These are phyloP conservation scores for Halteria grandinella DNA, from an alignment of 73 alveolate species.

Conservation along the genomic window DNA sequence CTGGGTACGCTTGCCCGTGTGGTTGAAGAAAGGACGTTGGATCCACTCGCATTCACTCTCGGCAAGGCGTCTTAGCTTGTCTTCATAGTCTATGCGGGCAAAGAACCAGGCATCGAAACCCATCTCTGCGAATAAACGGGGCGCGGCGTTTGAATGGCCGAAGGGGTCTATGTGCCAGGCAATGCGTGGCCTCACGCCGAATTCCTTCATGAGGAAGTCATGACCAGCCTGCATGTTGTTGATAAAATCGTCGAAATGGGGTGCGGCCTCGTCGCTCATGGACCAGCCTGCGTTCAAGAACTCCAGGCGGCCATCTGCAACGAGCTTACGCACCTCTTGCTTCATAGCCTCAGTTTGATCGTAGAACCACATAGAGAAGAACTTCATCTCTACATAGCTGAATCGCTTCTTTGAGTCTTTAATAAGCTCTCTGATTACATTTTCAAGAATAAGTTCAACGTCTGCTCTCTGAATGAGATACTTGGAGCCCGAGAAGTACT, in stretches of 20 bases:
- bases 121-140: conserved; percentile 89
- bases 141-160: conserved; percentile 92
- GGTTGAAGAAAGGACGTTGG: conserved; percentile 77
- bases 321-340: conserved; percentile 47
- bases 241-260: conserved; percentile 83
- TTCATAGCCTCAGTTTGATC: conserved; percentile 65
- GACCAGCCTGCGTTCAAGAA: conserved; percentile 92
- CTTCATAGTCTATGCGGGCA: conserved; percentile 93
- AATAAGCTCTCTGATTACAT: conserved; percentile 48
- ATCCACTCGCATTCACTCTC: conserved; percentile 82
- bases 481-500: conserved; percentile 70
- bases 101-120: conserved; percentile 95
- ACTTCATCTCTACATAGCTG: conserved; percentile 90
- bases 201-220: conserved; percentile 80
- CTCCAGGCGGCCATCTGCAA: conserved; percentile 82
- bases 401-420: conserved; percentile 76
- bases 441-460: conserved; percentile 62
- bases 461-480: conserved; percentile 44
- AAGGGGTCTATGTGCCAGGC: conserved; percentile 98
- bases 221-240: conserved; percentile 89
- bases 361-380: conserved; percentile 90
- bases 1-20: conserved; percentile 29
- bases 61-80: conserved; percentile 72
- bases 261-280: conserved; percentile 93
- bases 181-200: conserved; percentile 79